These are phyloP conservation scores for Cercospora janseana DNA, from an alignment of 2,329 filamentous ascomycete genomes.

Conservation along the genomic window DNA sequence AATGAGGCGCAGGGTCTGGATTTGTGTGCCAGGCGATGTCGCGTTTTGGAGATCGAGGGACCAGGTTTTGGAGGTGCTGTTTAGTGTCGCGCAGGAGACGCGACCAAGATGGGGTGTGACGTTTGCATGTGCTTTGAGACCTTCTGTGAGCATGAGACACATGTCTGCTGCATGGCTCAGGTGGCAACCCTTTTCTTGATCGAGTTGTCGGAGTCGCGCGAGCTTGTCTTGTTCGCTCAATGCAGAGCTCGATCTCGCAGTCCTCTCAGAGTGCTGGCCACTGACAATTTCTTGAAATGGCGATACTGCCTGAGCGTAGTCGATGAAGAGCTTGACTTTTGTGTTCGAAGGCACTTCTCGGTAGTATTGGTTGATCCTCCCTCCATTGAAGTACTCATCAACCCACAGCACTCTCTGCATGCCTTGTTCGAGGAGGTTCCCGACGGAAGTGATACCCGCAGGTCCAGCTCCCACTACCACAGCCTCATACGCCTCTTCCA, in stretches of 20 bases:
- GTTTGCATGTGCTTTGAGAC: conserved; percentile 43
- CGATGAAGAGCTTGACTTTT: conserved; percentile 59
- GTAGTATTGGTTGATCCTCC: conserved; percentile 49
- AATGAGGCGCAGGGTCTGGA: conserved; percentile 46
- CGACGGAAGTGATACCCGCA: conserved; percentile 59
- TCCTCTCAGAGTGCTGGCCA: conserved; percentile 40
- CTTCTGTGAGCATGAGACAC: conserved; percentile 49
- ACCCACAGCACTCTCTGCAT: conserved; percentile 57
- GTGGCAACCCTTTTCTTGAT: conserved; percentile 57
- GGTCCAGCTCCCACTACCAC: conserved; percentile 60
- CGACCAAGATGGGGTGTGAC: conserved; percentile 43
- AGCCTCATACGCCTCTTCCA: conserved; percentile 44
- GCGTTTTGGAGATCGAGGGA: conserved; percentile 38
- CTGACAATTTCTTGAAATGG: conserved; percentile 55
- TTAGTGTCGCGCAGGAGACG: conserved; percentile 43
- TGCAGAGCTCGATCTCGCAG: background rate
- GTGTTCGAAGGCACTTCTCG: conserved; percentile 64
- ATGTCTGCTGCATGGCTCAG: conserved; percentile 60
- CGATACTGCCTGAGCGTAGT: conserved; percentile 55
- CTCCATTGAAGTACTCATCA: conserved; percentile 55
- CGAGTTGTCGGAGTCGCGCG: conserved; percentile 52
- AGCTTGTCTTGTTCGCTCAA: conserved; percentile 52
- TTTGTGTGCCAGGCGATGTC: conserved; percentile 32
- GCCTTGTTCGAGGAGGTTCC: conserved; percentile 59
- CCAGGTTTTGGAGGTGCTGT: conserved; percentile 41